These are phyloP conservation scores for Dunaliella salina DNA, from an alignment of 163 green algal genomes.

Conservation along the genomic window DNA sequence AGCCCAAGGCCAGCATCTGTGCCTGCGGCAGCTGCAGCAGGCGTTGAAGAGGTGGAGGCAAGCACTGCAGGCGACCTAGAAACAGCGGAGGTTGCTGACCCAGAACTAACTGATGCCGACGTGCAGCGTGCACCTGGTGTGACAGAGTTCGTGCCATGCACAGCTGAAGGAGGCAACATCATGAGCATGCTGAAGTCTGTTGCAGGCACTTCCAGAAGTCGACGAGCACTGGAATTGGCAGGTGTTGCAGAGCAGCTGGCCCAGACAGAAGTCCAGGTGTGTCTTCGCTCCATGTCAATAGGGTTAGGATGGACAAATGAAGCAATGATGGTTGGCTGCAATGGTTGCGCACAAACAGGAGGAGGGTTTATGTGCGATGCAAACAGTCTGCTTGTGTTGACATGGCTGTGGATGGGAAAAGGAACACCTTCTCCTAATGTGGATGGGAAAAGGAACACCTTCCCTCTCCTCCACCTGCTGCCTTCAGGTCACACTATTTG, in stretches of 20 bases:
- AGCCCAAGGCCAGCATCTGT: background rate
- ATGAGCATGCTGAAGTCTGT: background rate
- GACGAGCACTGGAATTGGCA: background rate
- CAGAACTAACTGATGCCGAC: background rate
- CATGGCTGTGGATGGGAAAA: too few relatives aligned
- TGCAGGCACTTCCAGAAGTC: background rate
- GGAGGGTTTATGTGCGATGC: too few relatives aligned
- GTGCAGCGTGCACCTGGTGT: background rate
- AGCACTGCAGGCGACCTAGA: background rate
- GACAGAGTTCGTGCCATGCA: background rate
- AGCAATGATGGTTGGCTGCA: too few relatives aligned
- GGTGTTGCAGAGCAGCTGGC: background rate
- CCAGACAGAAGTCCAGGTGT: background rate
- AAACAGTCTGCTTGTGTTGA: too few relatives aligned
- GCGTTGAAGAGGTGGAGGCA: background rate
- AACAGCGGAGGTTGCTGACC: background rate
- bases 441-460: too few relatives aligned
- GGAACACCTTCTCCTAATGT: too few relatives aligned
- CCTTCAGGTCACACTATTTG: constrained; percentile 9
- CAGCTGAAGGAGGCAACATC: background rate
- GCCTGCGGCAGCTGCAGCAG: background rate
- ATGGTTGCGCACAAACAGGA: too few relatives aligned
- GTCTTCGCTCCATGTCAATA: too few relatives aligned
- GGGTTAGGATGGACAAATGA: too few relatives aligned
- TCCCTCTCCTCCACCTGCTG: too few relatives aligned